Evolutionary conservation across 805 yeast species (phyloP), one percentile per base, ranked within the genome.

Genomic region (Brettanomyces nanus): DNA sequence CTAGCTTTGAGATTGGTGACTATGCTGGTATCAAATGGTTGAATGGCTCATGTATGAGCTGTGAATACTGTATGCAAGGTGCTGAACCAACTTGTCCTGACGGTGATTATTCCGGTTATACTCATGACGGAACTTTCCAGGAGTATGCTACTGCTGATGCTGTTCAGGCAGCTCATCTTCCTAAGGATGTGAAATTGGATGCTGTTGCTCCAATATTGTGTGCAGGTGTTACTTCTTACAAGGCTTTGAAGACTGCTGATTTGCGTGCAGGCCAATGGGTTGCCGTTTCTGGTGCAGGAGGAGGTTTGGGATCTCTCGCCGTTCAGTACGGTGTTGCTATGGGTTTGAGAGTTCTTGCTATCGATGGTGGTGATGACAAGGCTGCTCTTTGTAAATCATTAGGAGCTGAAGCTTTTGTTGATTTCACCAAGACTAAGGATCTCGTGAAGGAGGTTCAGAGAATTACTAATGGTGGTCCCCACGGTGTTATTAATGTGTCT

Each of bases 1-100:
- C 20, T 17, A 33, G 22, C 28, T 33, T 33, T 66, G 59, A 73
- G 48, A 54, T 74, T 42, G 80, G 80, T 53, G 80, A 74, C 51
- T 65, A 54, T 41, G 80, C 79, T 37, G 80, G 80, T 52, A 59
- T 74, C 52, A 74, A 74, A 55, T 74, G 80, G 80, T 63, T 33
- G 17, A 21, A 33, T 33, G 19, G 27, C 15, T 33, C 29, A 4
- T 33, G 36, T 17, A 22, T 33, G 27, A 29, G 28, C 10, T 33
- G 36, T 25, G 36, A 33, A 17, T 33, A 17, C 29, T 33, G 36
- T 25, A 18, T 22, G 17, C 17, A 33, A 25, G 36, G 36, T 33
- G 27, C 28, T 15, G 36, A 33, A 19, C 27, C 28, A 22, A 33
- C 15, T n/a, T 33, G 36, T 13, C 20, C 36, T 9, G 20, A 33